Evolutionary conservation across 2,329 filamentous ascomycete genomes (phyloP), one percentile per base, ranked within the genome.

Genomic region (Cryphonectria carpinicola): DNA sequence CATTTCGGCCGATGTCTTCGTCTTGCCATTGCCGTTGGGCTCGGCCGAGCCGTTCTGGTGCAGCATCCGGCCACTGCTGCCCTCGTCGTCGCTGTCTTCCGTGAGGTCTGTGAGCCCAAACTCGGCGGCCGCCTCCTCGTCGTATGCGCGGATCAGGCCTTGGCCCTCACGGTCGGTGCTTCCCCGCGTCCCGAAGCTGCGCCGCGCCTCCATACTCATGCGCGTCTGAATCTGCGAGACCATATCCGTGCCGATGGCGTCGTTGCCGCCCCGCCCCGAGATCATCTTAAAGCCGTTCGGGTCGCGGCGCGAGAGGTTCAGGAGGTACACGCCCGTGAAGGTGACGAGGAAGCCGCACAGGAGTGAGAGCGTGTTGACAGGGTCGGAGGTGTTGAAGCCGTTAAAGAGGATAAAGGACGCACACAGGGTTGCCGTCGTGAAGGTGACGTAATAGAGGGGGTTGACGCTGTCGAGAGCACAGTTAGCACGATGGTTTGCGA

Each of bases 381-480:
- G 87, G 76, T 97, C 93, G 65, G 93, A 93, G 4, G 95, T 98
- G 82, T 98, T 98, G 87, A 98, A 98, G 71, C 95, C 95, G 76
- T 90, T 90, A 84, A 97, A 98, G 66, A 98, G 91, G 78, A 98
- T 97, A 80, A 98, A 98, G 1, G 95, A 98, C 70, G 95, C 95
- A 80, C 93, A 92, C 58, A 98, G 90, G 10, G 95, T 98, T 72
- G 93, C 94, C 0, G 95, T 98, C 3, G 95, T 98, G 80, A 98
- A 98, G 2, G 94, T 97, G 67, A 98, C 95, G 81, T 98, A 98
- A 85, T 98, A 98, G 37, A 98, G 88, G 8, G 95, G 95, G 79
- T 98, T 98, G 69, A 98, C 95, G 79, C 94, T 97, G 76, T 19
- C 60, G 25, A 68, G 32, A 67, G 28, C 28, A 10, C 68, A 56